Percentiles rank a stretch among this genome's conserved stretches.
phyloP scores from a whole-genome alignment of 331 rosid species.

The Pyrus hybrid region DNA sequence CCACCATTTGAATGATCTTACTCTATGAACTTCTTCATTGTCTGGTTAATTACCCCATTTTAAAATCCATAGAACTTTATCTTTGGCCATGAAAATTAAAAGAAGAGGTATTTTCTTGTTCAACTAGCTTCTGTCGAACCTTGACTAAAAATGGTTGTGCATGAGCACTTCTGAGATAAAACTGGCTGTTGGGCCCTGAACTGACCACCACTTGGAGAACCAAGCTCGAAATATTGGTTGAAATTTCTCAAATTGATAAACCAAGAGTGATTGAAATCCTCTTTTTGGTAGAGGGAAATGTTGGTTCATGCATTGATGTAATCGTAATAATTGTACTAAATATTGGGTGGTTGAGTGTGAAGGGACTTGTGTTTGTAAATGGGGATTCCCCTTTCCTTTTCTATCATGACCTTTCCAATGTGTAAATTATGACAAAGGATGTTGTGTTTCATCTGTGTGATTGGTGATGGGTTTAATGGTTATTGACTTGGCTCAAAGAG shows the following conservation, averaged over 20 bases:
- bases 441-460: not conserved
- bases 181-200: too few relatives aligned
- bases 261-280: too few relatives aligned
- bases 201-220: not conserved
- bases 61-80: not conserved
- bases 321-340: too few relatives aligned
- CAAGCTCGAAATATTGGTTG: not conserved
- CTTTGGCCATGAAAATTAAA: not conserved
- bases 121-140: rapidly evolving
- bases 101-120: not conserved
- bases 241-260: too few relatives aligned
- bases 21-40: too few relatives aligned
- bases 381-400: too few relatives aligned
- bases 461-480: not conserved
- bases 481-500: not conserved
- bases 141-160: not conserved
- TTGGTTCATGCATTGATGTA: not conserved
- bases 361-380: not conserved
- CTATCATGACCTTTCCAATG: not conserved
- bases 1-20: too few relatives aligned
- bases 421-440: too few relatives aligned
- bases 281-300: too few relatives aligned
- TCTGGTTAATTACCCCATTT: too few relatives aligned
- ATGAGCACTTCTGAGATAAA: rapidly evolving
- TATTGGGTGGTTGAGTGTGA: not conserved